Conservation (phyloP, 2,329 filamentous ascomycete genomes). For the Furcasterigmium furcatum region DNA sequence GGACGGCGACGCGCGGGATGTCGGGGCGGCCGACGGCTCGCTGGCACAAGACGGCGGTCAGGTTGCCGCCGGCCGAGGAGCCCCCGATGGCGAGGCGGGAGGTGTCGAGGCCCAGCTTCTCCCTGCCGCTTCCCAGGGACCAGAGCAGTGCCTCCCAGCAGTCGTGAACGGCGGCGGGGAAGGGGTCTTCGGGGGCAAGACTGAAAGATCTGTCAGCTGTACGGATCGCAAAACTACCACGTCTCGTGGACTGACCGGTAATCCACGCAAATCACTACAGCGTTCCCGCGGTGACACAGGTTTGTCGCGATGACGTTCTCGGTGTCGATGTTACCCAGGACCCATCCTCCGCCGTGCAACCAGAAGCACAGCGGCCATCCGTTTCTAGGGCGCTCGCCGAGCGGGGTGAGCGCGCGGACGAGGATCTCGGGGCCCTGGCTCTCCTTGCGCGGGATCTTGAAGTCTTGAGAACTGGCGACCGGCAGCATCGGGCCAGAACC, state of each 20-base stretch:
- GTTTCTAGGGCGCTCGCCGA: constrained; percentile 31
- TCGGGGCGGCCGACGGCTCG: constrained; percentile 34
- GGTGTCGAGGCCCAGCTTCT: constrained; percentile 33
- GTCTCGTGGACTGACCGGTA: constrained; percentile 38
- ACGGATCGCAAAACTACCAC: too few relatives aligned
- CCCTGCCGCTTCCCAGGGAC: constrained; percentile 23
- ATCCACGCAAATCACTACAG: constrained; percentile 52
- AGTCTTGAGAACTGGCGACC: constrained; percentile 43
- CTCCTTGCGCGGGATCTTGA: constrained; percentile 35
- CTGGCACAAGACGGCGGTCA: constrained; percentile 50
- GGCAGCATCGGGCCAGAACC: constrained; percentile 44
- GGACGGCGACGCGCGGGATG: constrained; percentile 27
- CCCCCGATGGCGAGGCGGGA: constrained; percentile 37
- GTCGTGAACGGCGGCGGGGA: constrained; percentile 54
- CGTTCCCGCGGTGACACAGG: constrained; percentile 43
- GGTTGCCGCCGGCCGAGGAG: constrained; percentile 47
- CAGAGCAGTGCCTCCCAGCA: constrained; percentile 53
- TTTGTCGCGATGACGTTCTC: constrained; percentile 56
- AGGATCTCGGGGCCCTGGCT: constrained; percentile 43
- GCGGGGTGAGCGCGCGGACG: constrained; percentile 48
- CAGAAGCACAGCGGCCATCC: constrained; percentile 57
- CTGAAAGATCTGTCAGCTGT: constrained; percentile 25
- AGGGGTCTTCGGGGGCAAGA: constrained; percentile 54
- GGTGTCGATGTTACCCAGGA: constrained; percentile 53
- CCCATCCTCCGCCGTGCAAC: constrained; percentile 58